phyloP scores from a whole-genome alignment of 225 moss, liverwort and hornwort species.

The Asterella californica region DNA sequence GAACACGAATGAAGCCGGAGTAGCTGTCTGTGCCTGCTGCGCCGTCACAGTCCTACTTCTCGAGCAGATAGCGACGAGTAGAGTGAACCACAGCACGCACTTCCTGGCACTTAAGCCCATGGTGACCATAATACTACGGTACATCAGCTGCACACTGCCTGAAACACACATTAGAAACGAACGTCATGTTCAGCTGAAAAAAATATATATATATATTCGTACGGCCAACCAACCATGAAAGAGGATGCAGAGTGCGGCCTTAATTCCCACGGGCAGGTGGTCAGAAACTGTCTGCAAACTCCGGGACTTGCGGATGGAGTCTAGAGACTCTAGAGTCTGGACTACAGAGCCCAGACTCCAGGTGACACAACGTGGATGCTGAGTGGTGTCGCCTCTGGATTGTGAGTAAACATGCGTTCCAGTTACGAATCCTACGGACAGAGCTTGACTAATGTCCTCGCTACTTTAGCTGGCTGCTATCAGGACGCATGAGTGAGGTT shows the following conservation, averaged over 20 bases:
- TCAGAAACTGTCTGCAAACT: no score
- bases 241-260: neutral
- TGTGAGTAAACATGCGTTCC: no score
- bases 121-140: neutral
- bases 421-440: no score
- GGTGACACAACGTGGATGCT: no score
- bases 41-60: neutral
- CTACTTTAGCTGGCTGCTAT: no score
- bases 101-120: conserved; percentile 1
- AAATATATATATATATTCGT: no score
- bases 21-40: neutral
- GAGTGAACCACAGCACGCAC: neutral
- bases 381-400: no score
- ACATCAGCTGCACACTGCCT: neutral
- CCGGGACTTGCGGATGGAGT: no score
- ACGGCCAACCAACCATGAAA: neutral
- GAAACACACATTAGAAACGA: neutral
- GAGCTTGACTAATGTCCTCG: no score
- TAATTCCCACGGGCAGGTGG: neutral
- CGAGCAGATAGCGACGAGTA: neutral
- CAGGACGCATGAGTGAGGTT: no score
- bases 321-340: no score
- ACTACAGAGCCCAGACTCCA: no score
- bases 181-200: neutral
- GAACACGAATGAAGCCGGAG: conserved; percentile 47